Evolutionary conservation across 2,329 filamentous ascomycete genomes (phyloP), one percentile per base, ranked within the genome.

Genomic region (Colletotrichum limetticola): DNA sequence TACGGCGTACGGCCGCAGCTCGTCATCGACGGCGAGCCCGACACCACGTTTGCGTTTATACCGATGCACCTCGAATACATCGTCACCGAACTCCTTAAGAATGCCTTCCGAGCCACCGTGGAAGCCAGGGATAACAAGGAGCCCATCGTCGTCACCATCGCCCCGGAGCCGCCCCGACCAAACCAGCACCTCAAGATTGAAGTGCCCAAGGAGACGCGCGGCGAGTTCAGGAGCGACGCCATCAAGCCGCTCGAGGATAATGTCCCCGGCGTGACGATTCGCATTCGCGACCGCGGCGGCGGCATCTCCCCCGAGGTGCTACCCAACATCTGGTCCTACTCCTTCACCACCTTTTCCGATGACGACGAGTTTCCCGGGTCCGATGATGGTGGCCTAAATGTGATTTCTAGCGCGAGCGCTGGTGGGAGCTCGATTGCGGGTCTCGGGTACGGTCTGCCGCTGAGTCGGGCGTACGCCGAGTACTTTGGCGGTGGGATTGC

Each of bases 41-140:
- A 93, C 64, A 95, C 95, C n/a, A 92, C 91, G 0, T 97, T 99
- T 79, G 95, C 96, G 24, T 97, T 97, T 79, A 92, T 99, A 9
- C 97, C 97, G 16, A 97, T 97, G 81, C 97, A 99, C 82, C 89
- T 99, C 28, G 96, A 98, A 83, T 99, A 99, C 82, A 98, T 99
- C 76, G 90, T 98, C 75, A 99, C 96, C 0, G 97, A 99, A 83
- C 88, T 99, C 1, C 89, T 99, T 71, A 99, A 99, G 83, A 99
- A 99, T 79, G 94, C 95, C 1, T 99, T 98, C 85, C 91, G 97
- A 56, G 96, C 97, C 4, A 97, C 95, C 0, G 92, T 98, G 11
- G 97, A 99, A 83, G 92, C 90, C 71, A 91, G 91, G n/a, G 92
- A 90, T 78, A 92, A 93, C 76, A 88, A 90, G 55, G 93, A 97